Base-by-base conservation (phyloP, 1,139 yeast species). In the Yamadazyma dushanensis region DNA sequence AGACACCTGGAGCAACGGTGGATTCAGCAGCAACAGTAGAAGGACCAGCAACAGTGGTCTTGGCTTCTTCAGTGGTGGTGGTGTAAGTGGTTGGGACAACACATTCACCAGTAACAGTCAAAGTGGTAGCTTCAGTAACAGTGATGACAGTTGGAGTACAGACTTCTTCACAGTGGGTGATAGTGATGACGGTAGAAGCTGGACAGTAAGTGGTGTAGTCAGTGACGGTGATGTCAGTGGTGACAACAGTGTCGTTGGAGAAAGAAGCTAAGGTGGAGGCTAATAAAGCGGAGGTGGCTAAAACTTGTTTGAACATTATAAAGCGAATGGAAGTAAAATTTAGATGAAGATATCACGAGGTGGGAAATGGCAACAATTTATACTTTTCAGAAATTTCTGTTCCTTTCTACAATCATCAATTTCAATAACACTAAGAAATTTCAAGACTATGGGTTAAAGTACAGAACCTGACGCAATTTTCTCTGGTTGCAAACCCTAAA, bases 151-250 rank as follows among this genome's bases (percentile, higher is more conserved):
- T 50, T 37, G 64, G 61, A 25, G 40, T 43, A 47, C 69, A 64
- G 31, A 35, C 46, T 2, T 17, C 35, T 26, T 42, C 44, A 42
- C 46, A 42, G 27, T 36, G 56, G 57, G 71, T 63, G 61, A 63
- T 59, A 64, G 66, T 65, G 66, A 66, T 61, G 42, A 63, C 61
- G 40, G 73, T 65, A 31, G 71, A 49, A 39, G 50, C 60, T 54
- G 73, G 73, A 51, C 73, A 67, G 66, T 63, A 67, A 46, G 73
- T 66, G 57, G 68, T 61, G 64, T 50, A 66, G 59, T 62, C 70
- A 48, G 73, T 66, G 47, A 64, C 66, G 39, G 62, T 66, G 43
- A 66, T 49, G 45, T 64, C 66, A 42, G 70, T 63, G 40, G 49
- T 45, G 38, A 45, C 34, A 29, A 43, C 45, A 62, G 73, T 66